phyloP scores from a whole-genome alignment of 2,329 filamentous ascomycete species.

The Talaromyces sp. region DNA sequence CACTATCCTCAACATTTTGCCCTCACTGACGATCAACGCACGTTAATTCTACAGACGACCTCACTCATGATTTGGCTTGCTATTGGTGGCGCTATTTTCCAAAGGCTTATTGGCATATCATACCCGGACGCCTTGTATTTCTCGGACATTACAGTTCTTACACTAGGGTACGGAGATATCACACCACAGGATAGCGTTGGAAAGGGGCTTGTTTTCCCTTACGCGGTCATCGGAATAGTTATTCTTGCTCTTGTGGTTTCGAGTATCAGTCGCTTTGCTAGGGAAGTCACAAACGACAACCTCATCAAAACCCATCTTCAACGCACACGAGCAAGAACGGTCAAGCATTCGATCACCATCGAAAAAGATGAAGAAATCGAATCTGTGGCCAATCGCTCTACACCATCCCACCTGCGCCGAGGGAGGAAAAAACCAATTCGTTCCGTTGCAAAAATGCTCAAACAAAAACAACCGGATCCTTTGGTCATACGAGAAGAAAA shows the following conservation, averaged over 20 bases:
- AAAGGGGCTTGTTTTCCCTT: constrained; percentile 72
- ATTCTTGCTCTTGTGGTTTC: constrained; percentile 78
- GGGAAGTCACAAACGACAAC: constrained; percentile 56
- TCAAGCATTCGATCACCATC: constrained; percentile 47
- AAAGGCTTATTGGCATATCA: constrained; percentile 63
- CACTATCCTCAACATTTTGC: constrained; percentile 75
- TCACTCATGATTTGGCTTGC: constrained; percentile 76
- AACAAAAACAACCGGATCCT: constrained; percentile 36
- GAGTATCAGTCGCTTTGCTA: constrained; percentile 64
- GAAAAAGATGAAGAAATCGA: constrained; percentile 8
- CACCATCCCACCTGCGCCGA: not conserved
- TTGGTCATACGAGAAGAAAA: constrained; percentile 58
- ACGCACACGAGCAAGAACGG: constrained; percentile 47
- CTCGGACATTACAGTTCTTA: constrained; percentile 63
- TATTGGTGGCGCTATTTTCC: constrained; percentile 70
- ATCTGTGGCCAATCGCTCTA: not conserved
- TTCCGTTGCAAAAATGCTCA: constrained; percentile 16
- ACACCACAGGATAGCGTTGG: constrained; percentile 51
- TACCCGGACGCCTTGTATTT: constrained; percentile 77
- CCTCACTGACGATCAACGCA: constrained; percentile 74
- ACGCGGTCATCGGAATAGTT: constrained; percentile 74
- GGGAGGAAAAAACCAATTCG: constrained; percentile 13
- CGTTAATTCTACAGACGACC: constrained; percentile 85
- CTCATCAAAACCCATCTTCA: constrained; percentile 56
- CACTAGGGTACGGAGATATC: constrained; percentile 59